Conservation (phyloP, 768 basidiomycete species). For the Lyophyllum decastes region DNA sequence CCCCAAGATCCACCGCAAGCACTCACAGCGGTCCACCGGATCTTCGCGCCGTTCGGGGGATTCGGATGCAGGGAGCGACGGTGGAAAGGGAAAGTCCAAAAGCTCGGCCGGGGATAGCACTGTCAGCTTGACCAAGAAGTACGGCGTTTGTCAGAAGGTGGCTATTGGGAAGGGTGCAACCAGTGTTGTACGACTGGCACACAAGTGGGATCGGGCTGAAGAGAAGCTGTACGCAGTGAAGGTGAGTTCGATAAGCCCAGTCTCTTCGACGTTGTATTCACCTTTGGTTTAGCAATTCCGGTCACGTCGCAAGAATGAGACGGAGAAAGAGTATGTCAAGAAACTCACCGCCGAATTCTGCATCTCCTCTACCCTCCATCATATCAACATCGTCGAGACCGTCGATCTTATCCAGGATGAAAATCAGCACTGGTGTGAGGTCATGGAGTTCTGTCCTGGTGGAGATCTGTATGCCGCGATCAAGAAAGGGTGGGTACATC, state of each 20-base stretch:
- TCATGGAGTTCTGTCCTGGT: constrained; percentile 99
- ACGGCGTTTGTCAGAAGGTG: constrained; percentile 94
- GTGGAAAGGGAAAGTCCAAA: constrained; percentile 27
- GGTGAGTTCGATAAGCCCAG: constrained; percentile 45
- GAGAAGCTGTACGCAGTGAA: constrained; percentile 99
- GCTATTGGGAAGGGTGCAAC: constrained; percentile 99
- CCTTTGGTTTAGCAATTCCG: constrained; percentile 79
- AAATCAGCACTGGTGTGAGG: constrained; percentile 95
- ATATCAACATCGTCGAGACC: constrained; percentile 95
- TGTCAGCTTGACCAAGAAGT: constrained; percentile 74
- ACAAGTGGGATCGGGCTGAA: constrained; percentile 97
- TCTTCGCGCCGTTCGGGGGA: constrained; percentile 60
- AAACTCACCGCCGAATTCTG: constrained; percentile 99
- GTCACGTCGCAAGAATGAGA: constrained; percentile 96
- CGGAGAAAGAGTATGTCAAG: constrained; percentile 99
- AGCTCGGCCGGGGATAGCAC: constrained; percentile 47
- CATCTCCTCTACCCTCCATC: constrained; percentile 94
- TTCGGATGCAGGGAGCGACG: constrained; percentile 48
- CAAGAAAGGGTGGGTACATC: constrained; percentile 75
- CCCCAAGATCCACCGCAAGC: constrained; percentile 72
- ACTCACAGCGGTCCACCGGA: constrained; percentile 70
- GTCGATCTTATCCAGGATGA: constrained; percentile 99
- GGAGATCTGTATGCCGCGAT: constrained; percentile 98
- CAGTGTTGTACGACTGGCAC: constrained; percentile 91
- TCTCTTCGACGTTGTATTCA: constrained; percentile 4